Percentiles rank a stretch among this genome's conserved stretches.
Evolutionary conservation across 495 filamentous ascomycete species (phyloP).

Genomic region (Talaromyces wortmannii): DNA sequence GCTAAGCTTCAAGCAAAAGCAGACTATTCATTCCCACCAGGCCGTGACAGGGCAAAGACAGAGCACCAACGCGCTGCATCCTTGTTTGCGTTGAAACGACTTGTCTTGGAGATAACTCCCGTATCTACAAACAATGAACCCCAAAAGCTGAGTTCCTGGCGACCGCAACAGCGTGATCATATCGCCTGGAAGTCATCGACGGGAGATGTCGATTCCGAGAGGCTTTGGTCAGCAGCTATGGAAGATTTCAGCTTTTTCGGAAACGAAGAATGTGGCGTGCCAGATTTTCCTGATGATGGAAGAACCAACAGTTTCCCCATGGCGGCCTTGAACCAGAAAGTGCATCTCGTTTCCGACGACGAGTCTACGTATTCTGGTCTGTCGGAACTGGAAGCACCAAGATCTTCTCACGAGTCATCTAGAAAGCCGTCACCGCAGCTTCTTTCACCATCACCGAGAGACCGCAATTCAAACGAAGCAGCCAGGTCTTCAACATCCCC

Average conservation of each 20-base stretch:
- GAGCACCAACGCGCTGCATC: conserved; percentile 37
- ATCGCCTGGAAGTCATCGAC: conserved; percentile 45
- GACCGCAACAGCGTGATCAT: conserved; percentile 26
- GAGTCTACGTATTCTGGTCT: conserved; percentile 12
- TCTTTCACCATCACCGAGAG: neutral
- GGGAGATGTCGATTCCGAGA: conserved; percentile 53
- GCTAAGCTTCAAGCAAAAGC: conserved; percentile 46
- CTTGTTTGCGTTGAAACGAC: conserved; percentile 46
- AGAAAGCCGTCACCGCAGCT: neutral
- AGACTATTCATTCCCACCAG: conserved; percentile 44
- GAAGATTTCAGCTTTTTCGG: conserved; percentile 61
- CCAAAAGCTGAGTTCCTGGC: conserved; percentile 23
- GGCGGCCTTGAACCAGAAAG: conserved; percentile 36
- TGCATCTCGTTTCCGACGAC: conserved; percentile 27
- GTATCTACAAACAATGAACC: conserved; percentile 8
- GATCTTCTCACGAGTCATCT: neutral
- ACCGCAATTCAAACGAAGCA: neutral
- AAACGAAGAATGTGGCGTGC: conserved; percentile 50
- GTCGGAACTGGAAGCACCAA: conserved; percentile 8
- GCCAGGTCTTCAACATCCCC: too few species aligned
- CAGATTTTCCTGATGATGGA: conserved; percentile 25
- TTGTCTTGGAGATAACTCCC: conserved; percentile 52
- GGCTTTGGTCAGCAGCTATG: conserved; percentile 52
- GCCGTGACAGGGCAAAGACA: conserved; percentile 28
- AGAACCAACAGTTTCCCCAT: conserved; percentile 36